Evolutionary conservation across 805 yeast species (phyloP), one percentile per base, ranked within the genome.

Genomic region (Starmerella kuoi): DNA sequence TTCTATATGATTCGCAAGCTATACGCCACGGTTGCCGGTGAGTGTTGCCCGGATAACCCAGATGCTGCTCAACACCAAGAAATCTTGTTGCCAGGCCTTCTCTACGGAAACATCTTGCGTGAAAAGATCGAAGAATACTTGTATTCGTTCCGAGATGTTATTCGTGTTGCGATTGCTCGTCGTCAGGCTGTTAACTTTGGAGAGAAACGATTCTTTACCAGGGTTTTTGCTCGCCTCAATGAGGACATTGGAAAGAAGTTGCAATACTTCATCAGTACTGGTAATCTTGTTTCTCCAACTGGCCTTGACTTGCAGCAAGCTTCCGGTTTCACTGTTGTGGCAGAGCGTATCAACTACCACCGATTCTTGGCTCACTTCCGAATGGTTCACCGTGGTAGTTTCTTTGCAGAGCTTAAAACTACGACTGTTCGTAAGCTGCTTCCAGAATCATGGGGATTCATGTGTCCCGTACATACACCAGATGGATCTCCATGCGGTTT

Each of bases 401-500:
- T 91, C 77, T 91, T 91, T 62, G 96, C 98, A 35, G 95, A 88
- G 63, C 73, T 91, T 66, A 91, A 91, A 61, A 91, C 98, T 32
- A 91, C 98, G 20, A 81, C 97, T 1, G 98, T 91, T 37, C 77
- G 98, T 69, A 91, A 91, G 62, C 69, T 91, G 55, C 72, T 91
- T 45, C 98, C 98, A 1, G 98, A 91, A 63, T 83, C 95, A 1
- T 91, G 98, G 98, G 98, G 98, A 3, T 91, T 91, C 73, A 66
- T 91, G 55, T 91, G 98, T 66, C 98, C 98, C 11, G 98, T 91
- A 20, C 98, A 91, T 63, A 91, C 98, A 12, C 98, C 98, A 5
- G 98, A 91, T 79, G 98, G 98, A 55, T 82, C 97, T 39, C 98
- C 98, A 18, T 91, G 98, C 77, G 98, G 98, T 68, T 70, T 91